These are phyloP conservation scores for Ogataea naganishii DNA, from an alignment of 805 yeast species.

Conservation along the genomic window DNA sequence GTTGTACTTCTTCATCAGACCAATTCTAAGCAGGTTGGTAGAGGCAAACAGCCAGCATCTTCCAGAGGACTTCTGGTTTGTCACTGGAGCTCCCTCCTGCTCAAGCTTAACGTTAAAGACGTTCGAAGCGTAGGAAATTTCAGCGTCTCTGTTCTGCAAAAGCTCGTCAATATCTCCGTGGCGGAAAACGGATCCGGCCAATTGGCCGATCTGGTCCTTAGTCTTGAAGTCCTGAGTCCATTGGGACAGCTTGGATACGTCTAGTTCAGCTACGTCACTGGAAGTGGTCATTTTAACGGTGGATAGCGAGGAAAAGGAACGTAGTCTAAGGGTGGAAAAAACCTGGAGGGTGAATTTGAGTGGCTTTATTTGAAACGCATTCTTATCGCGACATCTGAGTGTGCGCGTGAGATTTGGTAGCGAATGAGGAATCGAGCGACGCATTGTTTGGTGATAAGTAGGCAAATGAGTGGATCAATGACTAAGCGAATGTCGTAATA, in stretches of 20 bases:
- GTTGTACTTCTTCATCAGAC: conserved; percentile 52
- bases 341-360: too few species aligned
- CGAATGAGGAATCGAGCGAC: too few species aligned
- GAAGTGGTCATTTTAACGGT: too few species aligned
- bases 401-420: too few species aligned
- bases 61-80: conserved; percentile 70
- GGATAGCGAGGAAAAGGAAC: too few species aligned
- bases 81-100: conserved; percentile 53
- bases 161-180: conserved; percentile 30
- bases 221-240: conserved; percentile 20
- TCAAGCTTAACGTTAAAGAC: conserved; percentile 35
- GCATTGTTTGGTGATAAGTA: too few species aligned
- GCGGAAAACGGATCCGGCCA: conserved; percentile 23
- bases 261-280: conserved; percentile 6
- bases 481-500: too few species aligned
- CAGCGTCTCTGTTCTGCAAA: conserved; percentile 26
- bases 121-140: conserved; percentile 20
- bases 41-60: conserved; percentile 89
- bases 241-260: conserved; percentile 10
- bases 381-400: too few species aligned
- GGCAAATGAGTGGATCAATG: too few species aligned
- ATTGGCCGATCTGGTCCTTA: conserved; percentile 17
- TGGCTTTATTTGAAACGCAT: too few species aligned
- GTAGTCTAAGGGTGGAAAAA: too few species aligned
- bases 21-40: conserved; percentile 60